Percentiles rank a stretch among this genome's conserved stretches.
These are phyloP conservation scores for Penicillium pulvis DNA, from an alignment of 495 filamentous ascomycete genomes.

Conservation along the genomic window DNA sequence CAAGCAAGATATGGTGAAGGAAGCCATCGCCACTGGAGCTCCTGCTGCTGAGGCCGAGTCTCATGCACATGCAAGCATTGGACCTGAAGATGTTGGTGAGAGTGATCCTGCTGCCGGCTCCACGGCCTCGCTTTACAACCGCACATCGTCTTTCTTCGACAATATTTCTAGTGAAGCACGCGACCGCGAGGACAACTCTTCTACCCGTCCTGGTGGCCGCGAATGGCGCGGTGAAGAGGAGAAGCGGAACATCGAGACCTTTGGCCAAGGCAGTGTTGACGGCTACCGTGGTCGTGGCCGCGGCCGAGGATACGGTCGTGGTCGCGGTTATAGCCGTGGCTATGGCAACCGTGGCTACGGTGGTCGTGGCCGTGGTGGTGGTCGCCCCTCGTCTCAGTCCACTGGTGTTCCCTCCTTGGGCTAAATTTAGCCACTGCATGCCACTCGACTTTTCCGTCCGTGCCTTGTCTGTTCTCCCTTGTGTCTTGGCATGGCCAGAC, in stretches of 20 bases:
- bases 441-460: conserved; percentile 12
- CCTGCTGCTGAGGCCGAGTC: conserved; percentile 59
- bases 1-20: conserved; percentile 92
- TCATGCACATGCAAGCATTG: conserved; percentile 29
- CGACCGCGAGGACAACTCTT: conserved; percentile 77
- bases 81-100: conserved; percentile 38
- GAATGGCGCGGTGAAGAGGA: conserved; percentile 93
- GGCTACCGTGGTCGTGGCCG: conserved; percentile 72
- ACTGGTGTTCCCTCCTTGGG: conserved; percentile 46
- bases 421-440: conserved; percentile 21
- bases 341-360: conserved; percentile 55
- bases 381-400: conserved; percentile 42
- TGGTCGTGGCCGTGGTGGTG: conserved; percentile 37
- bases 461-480: conserved; percentile 20
- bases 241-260: conserved; percentile 95
- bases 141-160: conserved; percentile 87
- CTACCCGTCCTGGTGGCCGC: conserved; percentile 71
- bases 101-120: conserved; percentile 29
- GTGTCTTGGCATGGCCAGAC: conserved; percentile 17
- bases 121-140: conserved; percentile 64
- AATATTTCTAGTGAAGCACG: conserved; percentile 93
- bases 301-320: conserved; percentile 63
- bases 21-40: conserved; percentile 78
- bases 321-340: conserved; percentile 60
- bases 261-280: conserved; percentile 97